Percentiles rank a stretch among this genome's conserved stretches.
These are phyloP conservation scores for Actinomortierella wolfii DNA, from an alignment of 371 early-diverging fungal genomes.

Conservation along the genomic window DNA sequence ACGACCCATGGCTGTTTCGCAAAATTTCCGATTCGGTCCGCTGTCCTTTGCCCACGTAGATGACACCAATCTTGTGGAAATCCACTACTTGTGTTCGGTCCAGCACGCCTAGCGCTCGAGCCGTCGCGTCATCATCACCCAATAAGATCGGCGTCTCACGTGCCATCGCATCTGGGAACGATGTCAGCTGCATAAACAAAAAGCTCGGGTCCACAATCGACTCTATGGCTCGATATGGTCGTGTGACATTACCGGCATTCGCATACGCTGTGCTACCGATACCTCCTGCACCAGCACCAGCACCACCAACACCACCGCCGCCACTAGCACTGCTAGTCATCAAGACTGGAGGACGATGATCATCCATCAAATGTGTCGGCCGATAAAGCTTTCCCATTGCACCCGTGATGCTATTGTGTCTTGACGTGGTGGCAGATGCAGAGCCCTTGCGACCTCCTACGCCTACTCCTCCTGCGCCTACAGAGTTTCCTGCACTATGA, in stretches of 20 bases:
- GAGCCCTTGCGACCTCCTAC: constrained; percentile 13
- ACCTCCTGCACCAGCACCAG: neutral
- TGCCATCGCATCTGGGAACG: constrained; percentile 73
- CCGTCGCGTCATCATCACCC: constrained; percentile 78
- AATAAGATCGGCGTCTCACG: constrained; percentile 69
- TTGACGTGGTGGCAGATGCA: constrained; percentile 13
- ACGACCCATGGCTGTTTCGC: constrained; percentile 83
- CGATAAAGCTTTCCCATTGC: constrained; percentile 24
- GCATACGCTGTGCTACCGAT: constrained; percentile 20
- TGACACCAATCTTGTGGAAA: constrained; percentile 93
- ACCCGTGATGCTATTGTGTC: constrained; percentile 33
- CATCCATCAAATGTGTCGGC: constrained; percentile 21
- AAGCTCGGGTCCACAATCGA: constrained; percentile 66
- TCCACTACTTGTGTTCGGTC: constrained; percentile 92
- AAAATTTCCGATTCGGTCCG: constrained; percentile 84
- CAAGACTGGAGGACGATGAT: constrained; percentile 26
- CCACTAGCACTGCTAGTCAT: neutral
- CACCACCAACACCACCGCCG: neutral
- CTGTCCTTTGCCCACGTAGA: constrained; percentile 90
- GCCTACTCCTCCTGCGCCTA: too few species aligned
- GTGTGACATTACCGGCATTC: neutral
- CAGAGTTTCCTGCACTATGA: too few species aligned
- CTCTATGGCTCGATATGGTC: constrained; percentile 48
- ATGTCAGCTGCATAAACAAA: constrained; percentile 65
- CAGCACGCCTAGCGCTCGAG: constrained; percentile 78